Base-by-base conservation (phyloP, 1,139 yeast genomes). In the Citeromyces hawaiiensis region DNA sequence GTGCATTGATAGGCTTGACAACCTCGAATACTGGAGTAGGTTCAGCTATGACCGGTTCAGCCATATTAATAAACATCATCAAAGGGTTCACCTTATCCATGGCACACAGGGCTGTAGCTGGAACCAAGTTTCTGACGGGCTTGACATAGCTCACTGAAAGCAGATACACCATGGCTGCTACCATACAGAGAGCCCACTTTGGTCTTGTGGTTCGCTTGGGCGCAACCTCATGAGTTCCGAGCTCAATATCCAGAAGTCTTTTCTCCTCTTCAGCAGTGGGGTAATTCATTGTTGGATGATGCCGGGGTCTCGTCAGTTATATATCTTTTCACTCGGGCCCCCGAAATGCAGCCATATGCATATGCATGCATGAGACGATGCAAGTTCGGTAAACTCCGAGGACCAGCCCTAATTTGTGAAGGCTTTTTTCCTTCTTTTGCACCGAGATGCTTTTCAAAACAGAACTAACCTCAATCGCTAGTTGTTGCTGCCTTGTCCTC, bases 21-120 rank as follows among this genome's bases (percentile, higher is more conserved):
- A 55, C 44, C 45, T 55, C 59, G 40, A 54, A 51, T 15, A 53
- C 48, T 35, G 45, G 41, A 29, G 17, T 19, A 4, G 39, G 32
- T 10, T 11, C 39, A 15, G 35, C 11, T 5, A 48, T 42, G 14
- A 42, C 39, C 18, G 46, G 47, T 16, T 40, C 41, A 17, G 37
- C 48, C 42, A 36, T 43, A 7, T 23, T 23, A 11, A 23, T 11
- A 36, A 16, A 25, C 32, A 16, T 36, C 37, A n/a, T 13, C 13
- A 40, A 18, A 10, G 42, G 32, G 40, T 36, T 42, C 34, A 40
- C 35, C n/a, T 37, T 38, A 25, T 40, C 42, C 16, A 40, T 29
- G 11, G 36, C 21, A 27, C 23, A 31, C 19, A 39, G 33, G n/a
- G 37, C 31, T 21, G 33, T 34, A 14, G 29, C 35, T 29, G 47